Base-by-base conservation (phyloP, 2,329 filamentous ascomycete genomes). In the Emergomyces pasteurianus region DNA sequence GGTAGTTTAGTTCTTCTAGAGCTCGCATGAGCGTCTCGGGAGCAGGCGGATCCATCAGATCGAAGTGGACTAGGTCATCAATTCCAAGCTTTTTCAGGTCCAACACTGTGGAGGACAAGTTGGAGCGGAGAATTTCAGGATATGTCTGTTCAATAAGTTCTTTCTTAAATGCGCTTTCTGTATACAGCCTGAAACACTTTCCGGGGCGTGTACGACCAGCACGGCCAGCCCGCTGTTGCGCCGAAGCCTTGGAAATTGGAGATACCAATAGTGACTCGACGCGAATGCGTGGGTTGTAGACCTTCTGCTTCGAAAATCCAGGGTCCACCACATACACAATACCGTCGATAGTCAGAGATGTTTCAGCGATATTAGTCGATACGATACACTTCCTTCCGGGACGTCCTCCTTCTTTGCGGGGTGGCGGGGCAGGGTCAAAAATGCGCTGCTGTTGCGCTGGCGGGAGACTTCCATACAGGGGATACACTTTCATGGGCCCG, bases 271-370 rank as follows among this genome's bases (percentile, higher is more conserved):
- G 82, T 0, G 94, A 97, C 77, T 99, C 94, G 65, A 99, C 92
- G 74, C 94, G 86, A 68, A 96, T 95, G 63, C 94, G 86, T 26
- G 94, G 92, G 75, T 99, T 97, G 80, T 97, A 99, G 64, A 97
- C 94, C 77, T 97, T 99, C 71, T 99, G 94, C 79, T 99, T 99
- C 78, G 91, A 96, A 79, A 99, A 99, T 42, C 94, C 94, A 1
- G 94, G 92, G 70, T 99, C 94, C n/a, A 99, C 92, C 40, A 99
- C 94, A 71, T 96, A 99, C 42, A 99, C 94, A 65, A 99, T 99
- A 72, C 94, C 94, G 71, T 99, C 94, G 63, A 99, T 99, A 54
- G 94, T 99, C 75, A 99, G 84, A 70, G 88, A 92, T 0, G 94
- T 99, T 79, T 99, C 94, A 52, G 94, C 94, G 74, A 99, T 99